Conservation (phyloP, 2,329 filamentous ascomycete species). For the Fusarium oligoseptatum region DNA sequence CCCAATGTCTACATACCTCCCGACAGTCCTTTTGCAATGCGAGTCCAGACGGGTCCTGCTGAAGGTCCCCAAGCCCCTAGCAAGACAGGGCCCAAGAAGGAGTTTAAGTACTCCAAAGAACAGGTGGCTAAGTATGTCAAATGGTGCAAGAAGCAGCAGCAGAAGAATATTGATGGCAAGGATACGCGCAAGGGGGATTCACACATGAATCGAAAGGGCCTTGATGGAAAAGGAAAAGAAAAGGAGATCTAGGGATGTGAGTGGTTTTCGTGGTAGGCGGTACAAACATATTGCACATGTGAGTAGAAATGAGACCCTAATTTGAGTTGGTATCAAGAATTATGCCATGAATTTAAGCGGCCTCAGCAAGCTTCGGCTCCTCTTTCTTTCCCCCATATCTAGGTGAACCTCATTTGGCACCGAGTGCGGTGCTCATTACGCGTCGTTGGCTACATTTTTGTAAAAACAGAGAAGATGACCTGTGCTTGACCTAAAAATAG, state of each 20-base stretch:
- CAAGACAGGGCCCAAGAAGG: background rate
- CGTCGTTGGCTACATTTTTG: no score
- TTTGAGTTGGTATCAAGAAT: no score
- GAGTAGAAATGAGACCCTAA: background rate
- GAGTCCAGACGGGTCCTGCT: background rate
- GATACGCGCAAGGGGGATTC: background rate
- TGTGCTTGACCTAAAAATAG: no score
- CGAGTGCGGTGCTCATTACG: no score
- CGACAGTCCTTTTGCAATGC: background rate
- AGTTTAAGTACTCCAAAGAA: background rate
- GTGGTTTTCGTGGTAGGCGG: background rate
- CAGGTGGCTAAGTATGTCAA: background rate
- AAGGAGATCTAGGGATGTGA: background rate
- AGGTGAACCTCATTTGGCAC: no score
- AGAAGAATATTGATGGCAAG: background rate
- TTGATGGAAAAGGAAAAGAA: background rate
- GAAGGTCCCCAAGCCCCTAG: background rate
- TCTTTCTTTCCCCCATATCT: no score
- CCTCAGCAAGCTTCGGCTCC: no score
- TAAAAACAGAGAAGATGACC: no score
- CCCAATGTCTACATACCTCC: background rate
- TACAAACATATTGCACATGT: background rate
- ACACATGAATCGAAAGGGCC: background rate
- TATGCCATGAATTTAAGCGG: no score
- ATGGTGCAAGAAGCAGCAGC: background rate